Base-by-base conservation (phyloP, 495 filamentous ascomycete species). In the Thermothielavioides terrestris region DNA sequence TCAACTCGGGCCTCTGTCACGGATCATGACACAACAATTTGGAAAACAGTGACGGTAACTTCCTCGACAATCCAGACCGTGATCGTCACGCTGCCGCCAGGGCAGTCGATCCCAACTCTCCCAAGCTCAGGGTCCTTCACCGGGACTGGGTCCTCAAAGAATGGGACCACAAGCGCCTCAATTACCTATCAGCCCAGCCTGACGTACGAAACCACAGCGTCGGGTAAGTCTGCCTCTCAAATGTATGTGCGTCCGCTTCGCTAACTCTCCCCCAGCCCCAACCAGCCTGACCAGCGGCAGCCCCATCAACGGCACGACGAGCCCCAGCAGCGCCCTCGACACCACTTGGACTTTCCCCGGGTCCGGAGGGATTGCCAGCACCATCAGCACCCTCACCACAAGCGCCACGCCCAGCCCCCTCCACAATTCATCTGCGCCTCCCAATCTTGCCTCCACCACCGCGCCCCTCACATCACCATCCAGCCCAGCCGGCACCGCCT, bases 111-210 rank as follows among this genome's bases (percentile, higher is more conserved):
- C 5, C 48, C 42, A 1, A 43, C 40, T 4, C 25, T 17, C 14
- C 32, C 44, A 10, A 39, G 41, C 27, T 30, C 46, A 4, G 37
- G 30, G 6, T 31, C 10, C 26, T 25, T 38, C 27, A 51, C 38
- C 2, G 42, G 43, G 3, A 50, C 42, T 6, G 46, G 42, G 2
- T 25, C 12, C n/a, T 14, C 17, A 3, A 31, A 31, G 21, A 27
- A 38, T 18, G 14, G 7, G 5, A 34, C 31, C 30, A 37, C 37
- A 1, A 17, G 11, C 2, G 2, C 4, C 8, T 6, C 47, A 4
- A 22, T 32, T 7, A 36, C 52, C 6, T 52, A 56, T 15, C 37
- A 47, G 14, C 37, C 38, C n/a, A 56, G 42, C 27, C 22, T 56
- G 31, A 56, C 53, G 6, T 56, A 56, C 20, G 37, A 31, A 32